Evolutionary conservation across 1,284 basidiomycete genomes (phyloP).

Genomic region (Melampsora abietis-canadensis): DNA sequence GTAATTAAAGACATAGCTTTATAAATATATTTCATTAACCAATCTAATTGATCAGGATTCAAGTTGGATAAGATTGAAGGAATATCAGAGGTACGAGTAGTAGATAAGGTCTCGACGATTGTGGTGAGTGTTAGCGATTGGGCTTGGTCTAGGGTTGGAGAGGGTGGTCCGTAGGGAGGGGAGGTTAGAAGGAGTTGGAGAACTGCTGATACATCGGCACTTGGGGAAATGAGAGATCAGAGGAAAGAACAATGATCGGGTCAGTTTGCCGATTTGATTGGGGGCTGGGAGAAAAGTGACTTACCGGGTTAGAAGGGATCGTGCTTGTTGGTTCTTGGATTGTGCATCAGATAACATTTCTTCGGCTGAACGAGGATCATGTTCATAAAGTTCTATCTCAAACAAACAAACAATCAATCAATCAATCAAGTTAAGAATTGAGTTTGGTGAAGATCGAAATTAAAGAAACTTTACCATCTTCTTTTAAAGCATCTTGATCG

Average conservation of each 20-base stretch:
- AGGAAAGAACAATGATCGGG: background rate
- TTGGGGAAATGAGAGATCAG: background rate
- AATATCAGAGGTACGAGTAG: slow-evolving; percentile 87
- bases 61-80: slow-evolving; percentile 70
- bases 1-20: slow-evolving; percentile 85
- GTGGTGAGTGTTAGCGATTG: slow-evolving; percentile 65
- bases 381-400: slow-evolving; percentile 75
- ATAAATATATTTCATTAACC: slow-evolving; percentile 97
- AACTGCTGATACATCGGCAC: slow-evolving; percentile 36
- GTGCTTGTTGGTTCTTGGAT: slow-evolving; percentile 68
- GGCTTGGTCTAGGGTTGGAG: slow-evolving; percentile 27
- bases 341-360: slow-evolving; percentile 73
- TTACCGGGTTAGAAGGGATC: slow-evolving; percentile 70
- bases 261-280: background rate
- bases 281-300: slow-evolving; percentile 47
- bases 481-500: slow-evolving; percentile 84
- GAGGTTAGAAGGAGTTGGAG: slow-evolving; percentile 21
- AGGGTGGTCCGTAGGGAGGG: slow-evolving; percentile 27
- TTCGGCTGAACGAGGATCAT: slow-evolving; percentile 74
- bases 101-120: slow-evolving; percentile 89
- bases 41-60: slow-evolving; percentile 77
- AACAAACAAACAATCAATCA: background rate
- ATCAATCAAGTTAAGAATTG: background rate
- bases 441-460: background rate
- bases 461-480: slow-evolving; percentile 53